Percentiles rank a stretch among this genome's conserved stretches.
Conservation (phyloP, 805 yeast species). For the Kodamaea kakaduensis region DNA sequence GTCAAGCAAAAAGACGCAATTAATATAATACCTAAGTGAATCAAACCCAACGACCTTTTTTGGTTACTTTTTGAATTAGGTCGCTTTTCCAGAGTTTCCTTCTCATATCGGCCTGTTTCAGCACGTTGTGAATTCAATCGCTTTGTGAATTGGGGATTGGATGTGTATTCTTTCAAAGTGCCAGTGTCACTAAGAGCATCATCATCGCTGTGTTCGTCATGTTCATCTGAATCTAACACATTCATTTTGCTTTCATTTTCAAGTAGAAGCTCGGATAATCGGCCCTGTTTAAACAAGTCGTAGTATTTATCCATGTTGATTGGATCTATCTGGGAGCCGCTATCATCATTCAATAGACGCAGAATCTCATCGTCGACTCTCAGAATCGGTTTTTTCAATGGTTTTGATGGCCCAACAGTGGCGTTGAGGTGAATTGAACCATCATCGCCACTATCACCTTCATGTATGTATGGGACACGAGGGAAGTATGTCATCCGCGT, state of each 20-base stretch:
- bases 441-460: constrained; percentile 43
- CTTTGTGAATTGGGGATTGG: no score
- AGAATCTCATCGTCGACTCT: constrained; percentile 19
- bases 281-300: constrained; percentile 11
- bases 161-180: background rate
- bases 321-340: constrained; percentile 2
- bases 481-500: constrained; percentile 28
- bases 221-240: no score
- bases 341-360: constrained; percentile 5
- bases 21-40: no score
- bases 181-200: background rate
- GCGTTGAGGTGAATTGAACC: constrained; percentile 38
- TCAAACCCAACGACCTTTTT: no score
- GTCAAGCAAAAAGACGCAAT: no score
- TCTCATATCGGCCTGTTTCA: no score
- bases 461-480: constrained; percentile 29
- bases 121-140: no score
- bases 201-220: constrained; percentile 1
- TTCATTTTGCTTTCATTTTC: constrained; percentile 5
- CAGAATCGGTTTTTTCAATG: constrained; percentile 20
- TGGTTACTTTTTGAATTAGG: no score
- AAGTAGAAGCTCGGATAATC: constrained; percentile 4
- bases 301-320: constrained; percentile 10
- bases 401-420: constrained; percentile 36
- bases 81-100: no score